phyloP scores from a whole-genome alignment of 2,329 filamentous ascomycete species.

The Hymenotorrendiella dingleyae region DNA sequence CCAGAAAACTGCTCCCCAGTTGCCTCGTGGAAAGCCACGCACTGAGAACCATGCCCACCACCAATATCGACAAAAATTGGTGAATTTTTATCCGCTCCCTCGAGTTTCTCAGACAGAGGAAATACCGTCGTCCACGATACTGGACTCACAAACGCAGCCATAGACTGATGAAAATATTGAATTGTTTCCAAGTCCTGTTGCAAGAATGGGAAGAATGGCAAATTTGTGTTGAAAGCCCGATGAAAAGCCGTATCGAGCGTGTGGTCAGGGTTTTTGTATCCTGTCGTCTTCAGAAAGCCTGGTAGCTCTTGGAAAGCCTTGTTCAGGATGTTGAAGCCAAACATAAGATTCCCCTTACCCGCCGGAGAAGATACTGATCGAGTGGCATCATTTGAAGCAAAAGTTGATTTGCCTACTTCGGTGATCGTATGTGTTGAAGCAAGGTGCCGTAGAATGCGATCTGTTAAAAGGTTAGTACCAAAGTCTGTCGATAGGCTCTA shows the following conservation, averaged over 20 bases:
- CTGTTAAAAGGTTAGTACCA: not conserved
- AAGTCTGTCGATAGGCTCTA: not conserved
- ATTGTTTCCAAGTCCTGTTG: not conserved
- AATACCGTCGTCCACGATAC: not conserved
- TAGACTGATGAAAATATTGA: not conserved
- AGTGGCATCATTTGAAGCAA: conserved; percentile 1
- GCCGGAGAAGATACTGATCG: not conserved
- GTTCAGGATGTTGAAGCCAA: not conserved
- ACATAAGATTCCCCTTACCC: not conserved
- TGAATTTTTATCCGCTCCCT: not conserved
- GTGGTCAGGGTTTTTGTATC: not conserved
- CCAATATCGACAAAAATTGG: conserved; percentile 5
- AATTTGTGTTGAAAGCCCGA: not conserved
- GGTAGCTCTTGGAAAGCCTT: not conserved
- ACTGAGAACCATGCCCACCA: conserved; percentile 1
- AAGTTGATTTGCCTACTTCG: not conserved
- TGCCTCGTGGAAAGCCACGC: conserved; percentile 33
- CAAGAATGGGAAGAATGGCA: not conserved
- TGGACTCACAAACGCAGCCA: not conserved
- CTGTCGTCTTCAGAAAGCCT: not conserved
- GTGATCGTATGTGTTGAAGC: not conserved
- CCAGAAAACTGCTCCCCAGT: not conserved
- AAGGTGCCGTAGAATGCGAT: conserved; percentile 1
- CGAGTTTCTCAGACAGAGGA: not conserved
- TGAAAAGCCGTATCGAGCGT: not conserved